A percentile compares a stretch with the other conserved stretches of the same genome.
These are phyloP conservation scores for Pythium scleroteichum DNA, from an alignment of 352 stramenopile genomes.

Conservation along the genomic window DNA sequence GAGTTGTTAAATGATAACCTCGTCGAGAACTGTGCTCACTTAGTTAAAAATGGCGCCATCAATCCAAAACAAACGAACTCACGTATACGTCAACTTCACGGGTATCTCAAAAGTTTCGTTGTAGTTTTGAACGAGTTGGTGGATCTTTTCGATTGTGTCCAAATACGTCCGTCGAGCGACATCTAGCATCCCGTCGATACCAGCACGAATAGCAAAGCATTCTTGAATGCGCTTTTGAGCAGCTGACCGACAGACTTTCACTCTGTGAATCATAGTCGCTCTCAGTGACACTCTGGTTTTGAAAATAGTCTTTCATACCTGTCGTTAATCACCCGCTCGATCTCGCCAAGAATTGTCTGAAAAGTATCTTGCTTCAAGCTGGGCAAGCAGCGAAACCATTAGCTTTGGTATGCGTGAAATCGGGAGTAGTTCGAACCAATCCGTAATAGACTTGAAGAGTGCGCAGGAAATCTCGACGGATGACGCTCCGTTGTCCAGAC, in stretches of 20 bases:
- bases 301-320: conserved; percentile 30
- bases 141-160: conserved; percentile 82
- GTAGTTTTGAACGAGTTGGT: conserved; percentile 72
- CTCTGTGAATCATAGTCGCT: conserved; percentile 29
- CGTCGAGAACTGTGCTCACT: conserved; percentile 37
- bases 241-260: conserved; percentile 63
- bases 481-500: conserved; percentile 36
- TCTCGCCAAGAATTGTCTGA: conserved; percentile 32
- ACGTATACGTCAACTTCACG: conserved; percentile 82
- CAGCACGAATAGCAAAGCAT: conserved; percentile 76
- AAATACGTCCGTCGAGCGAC: conserved; percentile 79
- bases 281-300: no score
- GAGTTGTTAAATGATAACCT: conserved; percentile 75
- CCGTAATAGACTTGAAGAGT: conserved; percentile 65
- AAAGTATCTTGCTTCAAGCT: conserved; percentile 17
- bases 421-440: background rate
- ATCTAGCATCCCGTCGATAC: conserved; percentile 86
- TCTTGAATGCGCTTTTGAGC: conserved; percentile 86
- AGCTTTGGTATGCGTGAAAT: background rate
- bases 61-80: conserved; percentile 13
- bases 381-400: background rate
- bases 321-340: conserved; percentile 77
- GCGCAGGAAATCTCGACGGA: conserved; percentile 30
- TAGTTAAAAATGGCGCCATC: background rate
- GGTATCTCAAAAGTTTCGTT: conserved; percentile 69